phyloP scores from a whole-genome alignment of 768 basidiomycete genomes.

The Amanita molliuscula region DNA sequence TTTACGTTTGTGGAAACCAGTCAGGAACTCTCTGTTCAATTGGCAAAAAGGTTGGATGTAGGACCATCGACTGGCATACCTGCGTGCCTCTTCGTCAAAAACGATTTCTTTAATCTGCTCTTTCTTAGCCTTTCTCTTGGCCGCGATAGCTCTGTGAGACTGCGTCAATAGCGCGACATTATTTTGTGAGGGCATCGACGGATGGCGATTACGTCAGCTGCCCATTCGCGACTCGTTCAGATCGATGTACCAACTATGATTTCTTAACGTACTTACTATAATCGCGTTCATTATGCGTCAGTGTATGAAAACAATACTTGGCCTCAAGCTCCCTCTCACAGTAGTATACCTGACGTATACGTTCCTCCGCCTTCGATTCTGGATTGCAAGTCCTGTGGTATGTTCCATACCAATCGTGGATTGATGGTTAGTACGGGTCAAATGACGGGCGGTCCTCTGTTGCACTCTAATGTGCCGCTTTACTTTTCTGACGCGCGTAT shows the following conservation, averaged over 20 bases:
- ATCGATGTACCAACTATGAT: slow-evolving; percentile 6
- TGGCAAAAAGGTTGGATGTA: slow-evolving; percentile 10
- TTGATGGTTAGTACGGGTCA: slow-evolving; percentile 51
- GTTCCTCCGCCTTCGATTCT: slow-evolving; percentile 41
- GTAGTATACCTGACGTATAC: slow-evolving; percentile 32
- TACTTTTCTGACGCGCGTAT: slow-evolving; percentile 79
- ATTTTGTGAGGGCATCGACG: not conserved
- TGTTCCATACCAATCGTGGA: slow-evolving; percentile 73
- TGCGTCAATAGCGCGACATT: slow-evolving; percentile 1
- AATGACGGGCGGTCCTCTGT: slow-evolving; percentile 69
- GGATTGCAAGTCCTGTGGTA: slow-evolving; percentile 63
- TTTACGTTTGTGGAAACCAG: slow-evolving; percentile 91
- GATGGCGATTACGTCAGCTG: slow-evolving; percentile 1
- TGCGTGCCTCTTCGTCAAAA: slow-evolving; percentile 81
- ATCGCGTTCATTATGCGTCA: slow-evolving; percentile 7
- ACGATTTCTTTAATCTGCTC: slow-evolving; percentile 70
- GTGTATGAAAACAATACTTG: slow-evolving; percentile 16
- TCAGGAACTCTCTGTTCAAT: slow-evolving; percentile 68
- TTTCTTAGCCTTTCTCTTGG: slow-evolving; percentile 55
- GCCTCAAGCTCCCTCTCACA: slow-evolving; percentile 24
- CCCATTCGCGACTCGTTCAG: not conserved
- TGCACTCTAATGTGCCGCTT: slow-evolving; percentile 71
- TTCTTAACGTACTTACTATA: slow-evolving; percentile 16
- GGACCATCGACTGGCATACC: slow-evolving; percentile 29
- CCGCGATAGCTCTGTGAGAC: slow-evolving; percentile 32